Evolutionary conservation across 176 grass and related monocot genomes (phyloP).

Genomic region (Tillandsia fasciculata): DNA sequence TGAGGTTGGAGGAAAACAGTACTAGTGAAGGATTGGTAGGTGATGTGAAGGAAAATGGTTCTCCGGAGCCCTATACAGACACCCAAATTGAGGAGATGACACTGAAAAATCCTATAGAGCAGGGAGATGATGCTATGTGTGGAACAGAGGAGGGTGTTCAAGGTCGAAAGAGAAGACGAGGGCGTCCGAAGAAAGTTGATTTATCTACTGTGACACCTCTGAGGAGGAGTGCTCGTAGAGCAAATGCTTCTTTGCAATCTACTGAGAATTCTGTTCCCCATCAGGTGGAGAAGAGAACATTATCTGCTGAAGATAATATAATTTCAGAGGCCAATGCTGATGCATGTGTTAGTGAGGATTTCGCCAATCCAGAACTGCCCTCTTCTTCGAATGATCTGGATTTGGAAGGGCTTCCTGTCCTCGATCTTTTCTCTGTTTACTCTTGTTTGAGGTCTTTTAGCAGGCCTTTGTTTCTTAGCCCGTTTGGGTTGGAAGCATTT

Average conservation of each 20-base stretch:
- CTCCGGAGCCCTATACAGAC: not conserved
- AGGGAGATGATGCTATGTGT: not conserved
- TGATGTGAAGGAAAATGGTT: not conserved
- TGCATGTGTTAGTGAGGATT: slow-evolving; percentile 21
- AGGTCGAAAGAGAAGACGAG: slow-evolving; percentile 6
- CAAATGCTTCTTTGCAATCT: slow-evolving; percentile 26
- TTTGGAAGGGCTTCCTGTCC: slow-evolving; percentile 52
- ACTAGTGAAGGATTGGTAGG: not conserved
- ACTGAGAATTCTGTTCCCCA: not conserved
- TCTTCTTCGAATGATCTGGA: slow-evolving; percentile 53
- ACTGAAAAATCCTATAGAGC: not conserved
- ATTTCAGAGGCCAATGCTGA: slow-evolving; percentile 25
- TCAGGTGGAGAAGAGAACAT: slow-evolving; percentile 24
- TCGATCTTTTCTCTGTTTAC: slow-evolving; percentile 83
- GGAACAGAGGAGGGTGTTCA: not conserved
- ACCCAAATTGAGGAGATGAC: not conserved
- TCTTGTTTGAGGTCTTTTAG: slow-evolving; percentile 77
- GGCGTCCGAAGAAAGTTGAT: slow-evolving; percentile 2
- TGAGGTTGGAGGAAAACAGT: slow-evolving; percentile 8
- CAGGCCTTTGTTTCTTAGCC: slow-evolving; percentile 64
- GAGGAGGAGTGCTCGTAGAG: slow-evolving; percentile 69
- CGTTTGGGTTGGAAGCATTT: slow-evolving; percentile 63
- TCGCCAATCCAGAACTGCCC: slow-evolving; percentile 52
- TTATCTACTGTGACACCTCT: slow-evolving; percentile 6
- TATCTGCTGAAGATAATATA: slow-evolving; percentile 11